Evolutionary conservation across 345 rosid species (phyloP), one percentile per base, ranked within the genome.

Genomic region (Populus davidiana): DNA sequence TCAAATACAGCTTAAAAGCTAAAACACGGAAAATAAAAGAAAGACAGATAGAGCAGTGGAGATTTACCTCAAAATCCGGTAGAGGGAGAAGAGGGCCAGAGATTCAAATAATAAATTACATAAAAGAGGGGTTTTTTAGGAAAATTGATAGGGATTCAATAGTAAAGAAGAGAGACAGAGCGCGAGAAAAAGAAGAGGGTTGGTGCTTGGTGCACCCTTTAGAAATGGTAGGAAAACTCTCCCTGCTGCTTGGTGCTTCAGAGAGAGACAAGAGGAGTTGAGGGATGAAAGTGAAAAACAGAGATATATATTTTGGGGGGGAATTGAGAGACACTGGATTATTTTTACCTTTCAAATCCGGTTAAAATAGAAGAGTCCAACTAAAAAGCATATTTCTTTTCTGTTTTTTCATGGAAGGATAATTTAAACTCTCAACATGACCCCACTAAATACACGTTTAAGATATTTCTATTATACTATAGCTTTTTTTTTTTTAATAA

Each of bases 1-100:
- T 59, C 29, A 59, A n/a, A n/a, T 9, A 10, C 63, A 59, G 14
- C 63, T n/a, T 59, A 59, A 59, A n/a, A 59, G 63, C 63, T 23
- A 52, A 33, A 52, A 25, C 33, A 21, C 25, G 43, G 27, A 5
- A 1, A 71, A 12, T 12, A 17, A 5, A 11, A 52, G 2, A 41
- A 41, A 41, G 13, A 3, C 23, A 9, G 67, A 38, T 18, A 36
- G 2, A 49, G 61, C 49, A 49, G 20, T 9, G 49, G 29, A 8
- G 36, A 18, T 54, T 50, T 77, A 83, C 86, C 88, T 78, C 41
- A 43, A 78, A 80, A 77, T 71, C 50, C 44, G 11, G 29, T 59
- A 73, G 67, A 68, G 75, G 66, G 56, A 29, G 21, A 18, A 59
- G 74, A 71, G 75, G 75, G 21, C 18, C 66, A 56, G 67, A 59